A percentile compares a stretch with the other conserved stretches of the same genome.
Evolutionary conservation across 148 eudicot genomes (phyloP).

Genomic region (Fagopyrum tataricum): DNA sequence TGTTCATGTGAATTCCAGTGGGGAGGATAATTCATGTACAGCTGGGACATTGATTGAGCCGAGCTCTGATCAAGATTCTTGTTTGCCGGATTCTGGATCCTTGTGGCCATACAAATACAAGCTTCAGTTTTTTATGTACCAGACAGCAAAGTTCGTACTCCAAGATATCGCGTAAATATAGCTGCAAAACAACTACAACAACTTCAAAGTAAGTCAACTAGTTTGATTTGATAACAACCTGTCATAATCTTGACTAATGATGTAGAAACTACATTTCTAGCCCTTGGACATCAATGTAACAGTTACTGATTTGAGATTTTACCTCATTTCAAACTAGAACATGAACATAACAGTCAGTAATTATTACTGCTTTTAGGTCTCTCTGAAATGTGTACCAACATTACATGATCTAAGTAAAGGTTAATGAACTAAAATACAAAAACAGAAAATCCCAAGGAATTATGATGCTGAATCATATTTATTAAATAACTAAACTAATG

Average conservation of each 20-base stretch:
- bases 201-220: not conserved
- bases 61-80: constrained; percentile 18
- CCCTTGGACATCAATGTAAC: not conserved
- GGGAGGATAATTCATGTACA: constrained; percentile 25
- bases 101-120: constrained; percentile 14
- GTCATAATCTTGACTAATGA: not conserved
- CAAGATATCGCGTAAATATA: not conserved
- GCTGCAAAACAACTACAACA: constrained; percentile 10
- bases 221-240: not conserved
- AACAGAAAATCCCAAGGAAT: not conserved
- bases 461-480: constrained; percentile 4
- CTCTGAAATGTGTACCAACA: too few relatives aligned
- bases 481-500: not conserved
- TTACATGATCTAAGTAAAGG: not conserved
- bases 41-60: constrained; percentile 33
- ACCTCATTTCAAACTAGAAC: too few relatives aligned
- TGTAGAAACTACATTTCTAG: not conserved
- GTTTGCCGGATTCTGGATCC: constrained; percentile 18
- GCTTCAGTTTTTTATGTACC: not conserved
- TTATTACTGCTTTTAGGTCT: too few relatives aligned
- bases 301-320: too few relatives aligned
- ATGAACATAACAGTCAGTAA: too few relatives aligned
- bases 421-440: not conserved
- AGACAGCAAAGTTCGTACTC: not conserved
- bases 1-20: constrained; percentile 42